These are phyloP conservation scores for Cyberlindnera galapagoensis DNA, from an alignment of 805 yeast genomes.

Conservation along the genomic window DNA sequence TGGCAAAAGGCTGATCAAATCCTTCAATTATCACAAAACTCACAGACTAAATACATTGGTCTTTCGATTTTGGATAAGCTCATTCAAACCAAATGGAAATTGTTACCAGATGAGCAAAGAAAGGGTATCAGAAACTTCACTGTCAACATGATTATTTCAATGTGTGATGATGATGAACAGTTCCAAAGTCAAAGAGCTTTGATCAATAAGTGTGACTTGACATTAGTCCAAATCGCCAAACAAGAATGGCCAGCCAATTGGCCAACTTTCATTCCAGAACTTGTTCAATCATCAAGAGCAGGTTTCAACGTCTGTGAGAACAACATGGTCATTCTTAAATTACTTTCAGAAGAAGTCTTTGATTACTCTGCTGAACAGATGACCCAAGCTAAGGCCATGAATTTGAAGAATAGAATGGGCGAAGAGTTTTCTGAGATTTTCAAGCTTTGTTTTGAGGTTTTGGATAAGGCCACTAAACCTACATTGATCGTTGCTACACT, in stretches of 20 bases:
- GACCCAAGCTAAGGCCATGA: constrained; percentile 91
- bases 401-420: constrained; percentile 75
- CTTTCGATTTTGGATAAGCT: constrained; percentile 83
- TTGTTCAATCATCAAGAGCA: constrained; percentile 76
- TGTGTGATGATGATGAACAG: constrained; percentile 76
- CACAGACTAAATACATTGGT: constrained; percentile 91
- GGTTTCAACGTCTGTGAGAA: constrained; percentile 94
- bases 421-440: constrained; percentile 91
- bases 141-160: constrained; percentile 86
- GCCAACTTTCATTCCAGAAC: constrained; percentile 95
- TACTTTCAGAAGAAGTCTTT: constrained; percentile 92
- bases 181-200: constrained; percentile 72
- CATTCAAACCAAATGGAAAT: constrained; percentile 90
- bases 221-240: constrained; percentile 87
- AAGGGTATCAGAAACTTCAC: constrained; percentile 90
- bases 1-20: constrained; percentile 94
- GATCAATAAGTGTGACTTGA: constrained; percentile 88
- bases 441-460: constrained; percentile 86
- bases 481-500: constrained; percentile 80
- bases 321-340: constrained; percentile 86
- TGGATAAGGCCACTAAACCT: constrained; percentile 83
- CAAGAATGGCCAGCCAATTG: constrained; percentile 99
- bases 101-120: constrained; percentile 82
- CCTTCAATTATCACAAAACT: constrained; percentile 65
- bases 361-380: constrained; percentile 93